These are phyloP conservation scores for Lactarius tabidus DNA, from an alignment of 768 basidiomycete genomes.

Conservation along the genomic window DNA sequence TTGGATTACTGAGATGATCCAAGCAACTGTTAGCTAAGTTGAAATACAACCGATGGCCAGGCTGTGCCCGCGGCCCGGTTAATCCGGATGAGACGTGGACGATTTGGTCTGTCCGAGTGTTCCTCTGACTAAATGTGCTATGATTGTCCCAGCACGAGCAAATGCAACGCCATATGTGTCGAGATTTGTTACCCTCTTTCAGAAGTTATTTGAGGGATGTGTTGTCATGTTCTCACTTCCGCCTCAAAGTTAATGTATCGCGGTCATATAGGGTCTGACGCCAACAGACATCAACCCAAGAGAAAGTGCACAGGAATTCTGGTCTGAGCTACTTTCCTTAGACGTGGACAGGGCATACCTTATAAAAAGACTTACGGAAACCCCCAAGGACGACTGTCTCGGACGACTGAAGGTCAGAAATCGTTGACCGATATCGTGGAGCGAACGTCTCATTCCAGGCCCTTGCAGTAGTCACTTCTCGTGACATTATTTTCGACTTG, in stretches of 20 bases:
- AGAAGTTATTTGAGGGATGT: slow-evolving; percentile 45
- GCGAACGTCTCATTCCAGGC: slow-evolving; percentile 19
- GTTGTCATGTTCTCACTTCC: background rate
- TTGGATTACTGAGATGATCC: slow-evolving; percentile 60
- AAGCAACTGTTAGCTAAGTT: slow-evolving; percentile 33
- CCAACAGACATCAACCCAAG: slow-evolving; percentile 44
- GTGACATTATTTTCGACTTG: slow-evolving; percentile 46
- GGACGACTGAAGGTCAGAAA: slow-evolving; percentile 47
- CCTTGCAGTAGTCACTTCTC: slow-evolving; percentile 47
- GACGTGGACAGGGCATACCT: slow-evolving; percentile 50
- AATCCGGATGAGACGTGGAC: background rate
- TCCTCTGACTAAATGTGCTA: background rate
- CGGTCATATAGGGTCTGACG: slow-evolving; percentile 37
- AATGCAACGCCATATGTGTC: slow-evolving; percentile 36
- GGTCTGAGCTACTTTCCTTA: slow-evolving; percentile 48
- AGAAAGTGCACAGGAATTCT: slow-evolving; percentile 46
- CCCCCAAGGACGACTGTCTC: slow-evolving; percentile 49
- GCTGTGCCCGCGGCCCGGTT: background rate
- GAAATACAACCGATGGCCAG: too few species aligned
- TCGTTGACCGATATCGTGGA: background rate
- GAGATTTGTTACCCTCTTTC: slow-evolving; percentile 45
- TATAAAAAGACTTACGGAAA: slow-evolving; percentile 35
- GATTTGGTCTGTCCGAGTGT: background rate
- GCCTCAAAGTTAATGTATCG: background rate
- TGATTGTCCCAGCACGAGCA: slow-evolving; percentile 12